Evolutionary conservation across 129 eudicot genomes (phyloP), one percentile per base, ranked within the genome.

Genomic region (Rutidosis leptorrhynchoides): DNA sequence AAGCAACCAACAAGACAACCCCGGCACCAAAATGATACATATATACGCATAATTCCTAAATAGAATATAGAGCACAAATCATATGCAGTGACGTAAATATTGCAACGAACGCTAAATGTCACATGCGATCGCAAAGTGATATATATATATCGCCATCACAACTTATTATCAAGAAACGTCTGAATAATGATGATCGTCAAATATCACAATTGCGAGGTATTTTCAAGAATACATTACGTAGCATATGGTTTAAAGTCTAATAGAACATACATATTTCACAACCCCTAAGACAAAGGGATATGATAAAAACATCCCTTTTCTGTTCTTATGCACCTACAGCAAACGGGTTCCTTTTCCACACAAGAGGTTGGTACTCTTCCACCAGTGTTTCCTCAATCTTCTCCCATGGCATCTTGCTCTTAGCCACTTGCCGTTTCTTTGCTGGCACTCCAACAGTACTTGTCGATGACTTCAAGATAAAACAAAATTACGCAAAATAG

Each of bases 341-440:
- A 64, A 77, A 67, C 12, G 29, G 77, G 58, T 72, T 73, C 78
- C 82, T 76, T 73, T 66, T 85, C 91, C 84, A 82, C 59, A 49
- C 68, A n/a, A 82, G 73, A 20, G 80, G 67, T 25, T 81, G 77
- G 65, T 75, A 53, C 43, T 43, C 76, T 32, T 59, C 74, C 57
- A 62, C 62, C 7, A 69, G 26, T 6, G 64, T 55, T 70, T 73
- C 76, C 32, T 76, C 83, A 0, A 57, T 69, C 70, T 79, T 85
- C 58, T 68, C 74, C 91, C 87, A 84, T 40, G 91, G 85, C 65
- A 79, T 64, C 77, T 74, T 82, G 79, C 59, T 79, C 24, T 79
- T 82, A 1, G 88, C 93, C 67, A 77, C 35, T 30, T 71, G 80
- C 63, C 63, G 51, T 73, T 82, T 85, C 74, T 74, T 82, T 42